Evolutionary conservation across 202 grass and related monocot species (phyloP).

Genomic region (Zoysia matrella): DNA sequence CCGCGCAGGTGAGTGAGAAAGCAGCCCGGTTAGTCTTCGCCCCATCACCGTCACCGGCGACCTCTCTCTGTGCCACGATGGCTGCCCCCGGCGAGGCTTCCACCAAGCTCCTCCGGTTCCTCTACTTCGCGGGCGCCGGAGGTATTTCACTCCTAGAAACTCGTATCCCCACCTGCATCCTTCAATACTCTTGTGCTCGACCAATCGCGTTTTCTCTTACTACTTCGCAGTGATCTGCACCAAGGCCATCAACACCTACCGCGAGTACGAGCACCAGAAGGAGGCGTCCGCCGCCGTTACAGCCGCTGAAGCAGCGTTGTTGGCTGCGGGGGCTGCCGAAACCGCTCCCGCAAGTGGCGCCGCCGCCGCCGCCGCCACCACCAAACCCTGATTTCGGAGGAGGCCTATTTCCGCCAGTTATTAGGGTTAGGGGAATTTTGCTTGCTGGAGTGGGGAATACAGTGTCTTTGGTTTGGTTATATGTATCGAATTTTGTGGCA

Average conservation of each 20-base stretch:
- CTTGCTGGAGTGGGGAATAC: background rate
- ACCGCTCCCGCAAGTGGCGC: slow-evolving; percentile 24
- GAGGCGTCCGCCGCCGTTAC: slow-evolving; percentile 42
- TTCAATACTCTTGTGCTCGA: slow-evolving; percentile 2
- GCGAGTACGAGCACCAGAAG: slow-evolving; percentile 75
- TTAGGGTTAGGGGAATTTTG: slow-evolving; percentile 42
- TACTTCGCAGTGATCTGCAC: slow-evolving; percentile 77
- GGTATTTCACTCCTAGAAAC: slow-evolving; percentile 28
- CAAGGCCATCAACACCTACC: slow-evolving; percentile 89
- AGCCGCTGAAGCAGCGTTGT: slow-evolving; percentile 29
- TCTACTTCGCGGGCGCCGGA: slow-evolving; percentile 88
- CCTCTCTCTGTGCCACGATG: slow-evolving; percentile 30
- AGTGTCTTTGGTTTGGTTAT: slow-evolving; percentile 12
- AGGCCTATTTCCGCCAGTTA: slow-evolving; percentile 15
- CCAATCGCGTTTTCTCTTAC: background rate
- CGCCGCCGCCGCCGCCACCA: slow-evolving; percentile 11
- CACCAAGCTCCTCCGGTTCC: slow-evolving; percentile 76
- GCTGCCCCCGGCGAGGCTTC: slow-evolving; percentile 67
- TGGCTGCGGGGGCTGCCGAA: slow-evolving; percentile 27
- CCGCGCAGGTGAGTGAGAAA: background rate
- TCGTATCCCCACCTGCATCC: background rate
- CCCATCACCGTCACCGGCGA: slow-evolving; percentile 24
- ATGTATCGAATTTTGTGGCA: slow-evolving; percentile 5
- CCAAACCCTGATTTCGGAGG: slow-evolving; percentile 56
- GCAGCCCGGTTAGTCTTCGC: slow-evolving; percentile 2